Evolutionary conservation across 495 filamentous ascomycete species (phyloP), one percentile per base, ranked within the genome.

Genomic region (Bacidia gigantensis): DNA sequence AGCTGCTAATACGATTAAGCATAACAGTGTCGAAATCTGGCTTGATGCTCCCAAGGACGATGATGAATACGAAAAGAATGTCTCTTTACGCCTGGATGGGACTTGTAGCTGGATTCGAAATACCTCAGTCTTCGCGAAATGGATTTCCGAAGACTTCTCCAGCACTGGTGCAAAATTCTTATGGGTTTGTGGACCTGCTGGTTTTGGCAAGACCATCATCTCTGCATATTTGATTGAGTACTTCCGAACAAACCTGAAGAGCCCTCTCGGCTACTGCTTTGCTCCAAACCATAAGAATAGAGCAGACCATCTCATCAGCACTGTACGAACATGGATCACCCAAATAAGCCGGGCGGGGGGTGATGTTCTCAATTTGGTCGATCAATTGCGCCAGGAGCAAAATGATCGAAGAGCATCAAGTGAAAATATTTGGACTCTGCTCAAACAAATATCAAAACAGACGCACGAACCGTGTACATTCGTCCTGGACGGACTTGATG

Each of bases 141-240:
- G 60, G 60, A 21, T 48, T 39, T 53, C 38, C 11, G 20, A 25
- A 26, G 46, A 56, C 21, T 35, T 46, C 18, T 7, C n/a, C 18
- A 12, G n/a, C 0, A 18, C 22, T 14, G 3, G 42, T 11, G 22
- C 50, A 12, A 49, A 57, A 46, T 25, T 65, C 3, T 51, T 65
- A 21, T 67, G 61, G 63, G 55, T 65, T 22, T 42, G 65, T 43
- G 61, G 59, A n/a, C 57, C 59, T 11, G 53, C 57, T 11, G 63
- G 61, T 18, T 61, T 58, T 49, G 64, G 62, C 23, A 67, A 67
- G 26, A 63, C 60, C 12, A 43, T 66, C n/a, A 42, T 66, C 12
- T 62, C 52, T 39, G 58, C 60, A 42, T 53, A 57, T 3, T 23
- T 67, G 11, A 43, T 62, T 46, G 17, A 64, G 23, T 32, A 63